Base-by-base conservation (phyloP, 2,329 filamentous ascomycete genomes). In the Fusarium hainanense region DNA sequence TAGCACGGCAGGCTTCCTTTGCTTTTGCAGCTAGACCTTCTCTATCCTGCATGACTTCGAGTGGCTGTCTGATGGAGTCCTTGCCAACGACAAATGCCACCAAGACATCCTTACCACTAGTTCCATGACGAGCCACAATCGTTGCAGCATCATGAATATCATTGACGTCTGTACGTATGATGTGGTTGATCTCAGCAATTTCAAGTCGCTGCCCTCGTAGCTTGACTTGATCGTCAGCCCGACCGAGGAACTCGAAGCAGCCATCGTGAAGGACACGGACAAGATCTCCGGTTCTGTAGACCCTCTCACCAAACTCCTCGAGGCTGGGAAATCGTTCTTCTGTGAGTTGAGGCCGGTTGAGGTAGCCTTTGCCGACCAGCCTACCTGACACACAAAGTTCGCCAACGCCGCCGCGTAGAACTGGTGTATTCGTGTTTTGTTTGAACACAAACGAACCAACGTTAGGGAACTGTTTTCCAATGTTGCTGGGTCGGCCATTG, bases 141-240 rank as follows among this genome's bases (percentile, higher is more conserved):
- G 94, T 97, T 5, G 89, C 89, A 0, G 93, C 89, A 71, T 97
- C 93, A 16, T 86, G 82, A 11, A 96, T 80, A 1, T 81, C 81
- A 0, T 78, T 67, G 1, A 88, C 84, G 0, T 87, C 87, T 21
- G 86, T 83, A 48, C 89, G 89, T 72, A 97, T 93, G 11, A 92
- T 88, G 50, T 94, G 90, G 72, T 97, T 96, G 78, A 98, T 97
- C 81, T 98, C 94, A 2, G 91, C 92, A 64, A 97, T 91, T 75
- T 98, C 95, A 1, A 98, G 85, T 16, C 94, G 86, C 77, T 98
- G 94, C 0, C 94, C 94, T 13, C 95, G 89, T 5, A 98, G 85
- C 77, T 98, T 98, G 67, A 97, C 90, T 79, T 98, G 94, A 58
- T 97, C 93, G 76, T 98, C 95, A 8, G 91, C 92, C 16, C 95